Conservation (phyloP, 2,329 filamentous ascomycete species). For the Colletotrichum sp. region DNA sequence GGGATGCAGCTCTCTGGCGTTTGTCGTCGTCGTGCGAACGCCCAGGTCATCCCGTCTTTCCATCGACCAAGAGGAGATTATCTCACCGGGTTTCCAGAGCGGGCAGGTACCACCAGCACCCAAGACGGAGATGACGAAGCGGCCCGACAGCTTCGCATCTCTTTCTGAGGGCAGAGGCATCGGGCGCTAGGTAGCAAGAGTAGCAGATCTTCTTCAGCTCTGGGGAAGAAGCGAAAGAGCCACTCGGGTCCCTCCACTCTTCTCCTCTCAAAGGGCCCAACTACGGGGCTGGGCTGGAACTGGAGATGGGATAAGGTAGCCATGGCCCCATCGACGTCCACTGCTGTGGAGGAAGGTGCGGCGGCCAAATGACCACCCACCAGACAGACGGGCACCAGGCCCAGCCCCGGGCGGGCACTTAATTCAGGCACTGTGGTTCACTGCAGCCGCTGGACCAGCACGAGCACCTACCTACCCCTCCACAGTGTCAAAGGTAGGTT, state of each 20-base stretch:
- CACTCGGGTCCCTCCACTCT: neutral
- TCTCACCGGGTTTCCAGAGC: constrained; percentile 9
- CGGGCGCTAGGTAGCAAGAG: neutral
- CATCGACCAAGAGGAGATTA: neutral
- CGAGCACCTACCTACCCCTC: constrained; percentile 1
- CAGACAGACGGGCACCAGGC: neutral
- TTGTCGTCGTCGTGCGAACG: neutral
- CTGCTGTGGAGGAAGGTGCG: neutral
- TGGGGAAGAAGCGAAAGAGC: neutral
- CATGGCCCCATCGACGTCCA: neutral
- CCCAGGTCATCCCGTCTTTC: neutral
- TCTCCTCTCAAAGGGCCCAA: neutral
- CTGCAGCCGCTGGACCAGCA: neutral
- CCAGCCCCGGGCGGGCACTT: neutral
- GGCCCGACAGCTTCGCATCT: neutral
- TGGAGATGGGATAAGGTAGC: neutral
- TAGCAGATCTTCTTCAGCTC: neutral
- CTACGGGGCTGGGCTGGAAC: neutral
- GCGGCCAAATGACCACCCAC: neutral
- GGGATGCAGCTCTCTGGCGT: neutral
- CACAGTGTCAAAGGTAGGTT: neutral
- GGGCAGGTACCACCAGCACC: constrained; percentile 1
- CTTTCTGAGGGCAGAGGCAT: neutral
- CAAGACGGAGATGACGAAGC: constrained; percentile 16
- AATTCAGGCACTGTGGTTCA: neutral